A percentile compares a stretch with the other conserved stretches of the same genome.
Evolutionary conservation across 228 moss, liverwort and hornwort genomes (phyloP).

Genomic region (Sphagnum fallax): DNA sequence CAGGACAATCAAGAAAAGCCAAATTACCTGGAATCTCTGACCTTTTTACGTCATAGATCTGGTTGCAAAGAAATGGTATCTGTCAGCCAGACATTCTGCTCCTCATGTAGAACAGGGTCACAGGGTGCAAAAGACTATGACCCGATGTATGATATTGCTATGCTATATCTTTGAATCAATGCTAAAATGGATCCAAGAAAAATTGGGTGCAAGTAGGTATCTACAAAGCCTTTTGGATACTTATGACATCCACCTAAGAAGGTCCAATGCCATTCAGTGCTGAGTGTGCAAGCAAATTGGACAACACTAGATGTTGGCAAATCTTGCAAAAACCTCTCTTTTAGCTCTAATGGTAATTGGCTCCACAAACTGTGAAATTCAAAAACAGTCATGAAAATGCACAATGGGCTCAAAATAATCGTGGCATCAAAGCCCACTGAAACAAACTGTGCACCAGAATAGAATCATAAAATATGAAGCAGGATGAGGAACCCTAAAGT

Average conservation of each 20-base stretch:
- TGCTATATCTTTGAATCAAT: background rate
- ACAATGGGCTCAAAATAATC: no score
- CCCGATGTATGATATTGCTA: background rate
- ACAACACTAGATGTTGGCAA: background rate
- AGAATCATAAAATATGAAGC: no score
- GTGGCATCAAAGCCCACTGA: no score
- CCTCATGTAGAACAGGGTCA: no score
- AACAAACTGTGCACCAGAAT: no score
- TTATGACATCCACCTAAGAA: background rate
- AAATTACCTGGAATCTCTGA: no score
- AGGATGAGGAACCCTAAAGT: no score
- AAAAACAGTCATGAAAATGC: no score
- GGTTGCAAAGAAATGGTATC: no score
- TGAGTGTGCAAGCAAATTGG: background rate
- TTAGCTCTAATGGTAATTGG: background rate
- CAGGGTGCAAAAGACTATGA: background rate
- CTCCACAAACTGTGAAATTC: background rate
- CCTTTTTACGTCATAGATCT: no score
- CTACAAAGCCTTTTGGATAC: background rate
- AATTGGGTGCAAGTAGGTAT: background rate
- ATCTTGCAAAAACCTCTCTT: background rate
- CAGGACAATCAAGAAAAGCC: no score
- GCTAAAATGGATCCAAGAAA: background rate
- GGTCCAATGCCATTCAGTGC: background rate
- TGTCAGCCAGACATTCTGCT: no score